Base-by-base conservation (phyloP, 2,329 filamentous ascomycete genomes). In the Tolypocladium ophioglossoides region DNA sequence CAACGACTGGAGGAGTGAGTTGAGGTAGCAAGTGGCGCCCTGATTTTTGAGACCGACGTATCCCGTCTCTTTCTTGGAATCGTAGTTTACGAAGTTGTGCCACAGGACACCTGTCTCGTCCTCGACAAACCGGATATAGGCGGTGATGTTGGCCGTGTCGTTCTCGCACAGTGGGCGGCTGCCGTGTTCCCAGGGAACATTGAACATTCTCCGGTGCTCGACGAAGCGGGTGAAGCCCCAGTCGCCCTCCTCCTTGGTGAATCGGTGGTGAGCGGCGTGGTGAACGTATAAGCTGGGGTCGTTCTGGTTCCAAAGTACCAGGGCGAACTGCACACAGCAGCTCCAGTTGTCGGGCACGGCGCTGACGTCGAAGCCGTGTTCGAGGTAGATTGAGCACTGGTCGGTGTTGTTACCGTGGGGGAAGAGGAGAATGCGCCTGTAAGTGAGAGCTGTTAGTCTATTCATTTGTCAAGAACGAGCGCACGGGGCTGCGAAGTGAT, bases 181-280 rank as follows among this genome's bases (percentile, higher is more conserved):
- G 24, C 76, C 74, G 24, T 83, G 82, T 55, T 94, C 87, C 81
- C 87, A 95, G 2, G 83, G 79, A 37, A 84, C 76, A 57, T 85
- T 86, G 66, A 96, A 95, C 68, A 97, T 86, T 64, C 84, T 86
- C 53, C 90, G 81, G 51, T 95, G 79, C 68, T 97, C 94, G 14
- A 91, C 84, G 66, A 97, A 99, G 54, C 92, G 79, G n/a, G 94
- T 99, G 69, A 99, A 99, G 1, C 94, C 94, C 94, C 94, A 99
- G 65, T 99, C 94, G 27, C 90, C 91, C 70, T 99, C 94, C 46
- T 97, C 94, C 59, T 88, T 89, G 4, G 91, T 97, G 70, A 97
- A 99, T 56, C 94, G 87, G 68, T 99, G 94, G 62, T 91, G 90
- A n/a, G 94, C 94, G 46, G 77, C 80, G 74, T 90, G 85, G 63